Evolutionary conservation across 164 flowering plant species (phyloP).

Genomic region (Malania oleifera): DNA sequence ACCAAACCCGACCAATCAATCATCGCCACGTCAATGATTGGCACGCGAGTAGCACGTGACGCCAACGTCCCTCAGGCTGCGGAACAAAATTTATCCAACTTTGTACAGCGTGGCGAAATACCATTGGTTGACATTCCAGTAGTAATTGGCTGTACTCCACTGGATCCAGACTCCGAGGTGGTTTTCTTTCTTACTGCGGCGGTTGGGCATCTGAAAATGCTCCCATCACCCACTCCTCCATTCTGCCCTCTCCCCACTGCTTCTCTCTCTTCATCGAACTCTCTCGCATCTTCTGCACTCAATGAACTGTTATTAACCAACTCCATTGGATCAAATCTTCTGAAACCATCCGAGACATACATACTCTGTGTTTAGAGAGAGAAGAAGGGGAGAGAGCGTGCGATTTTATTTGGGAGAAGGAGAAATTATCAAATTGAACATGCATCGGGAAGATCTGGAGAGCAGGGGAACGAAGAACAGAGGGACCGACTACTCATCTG

Average conservation of each 20-base stretch:
- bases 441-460: conserved; percentile 42
- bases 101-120: background rate
- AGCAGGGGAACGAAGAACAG: conserved; percentile 34
- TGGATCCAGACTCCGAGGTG: background rate
- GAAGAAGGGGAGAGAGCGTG: conserved; percentile 1
- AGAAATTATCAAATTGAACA: conserved; percentile 6
- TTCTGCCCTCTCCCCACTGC: background rate
- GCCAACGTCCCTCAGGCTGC: no score
- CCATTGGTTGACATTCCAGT: background rate
- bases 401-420: no score
- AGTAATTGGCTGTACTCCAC: background rate
- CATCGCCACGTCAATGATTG: no score
- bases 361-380: no score
- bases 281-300: no score
- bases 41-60: no score
- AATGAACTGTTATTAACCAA: no score
- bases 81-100: no score
- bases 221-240: background rate
- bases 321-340: conserved; percentile 1
- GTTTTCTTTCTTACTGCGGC: background rate
- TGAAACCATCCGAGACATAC: background rate
- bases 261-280: conserved; percentile 5
- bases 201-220: background rate
- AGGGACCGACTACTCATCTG: conserved; percentile 4
- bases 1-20: no score